Evolutionary conservation across 2,329 filamentous ascomycete genomes (phyloP).

Genomic region (Chrysoporthe deuterocubensis): DNA sequence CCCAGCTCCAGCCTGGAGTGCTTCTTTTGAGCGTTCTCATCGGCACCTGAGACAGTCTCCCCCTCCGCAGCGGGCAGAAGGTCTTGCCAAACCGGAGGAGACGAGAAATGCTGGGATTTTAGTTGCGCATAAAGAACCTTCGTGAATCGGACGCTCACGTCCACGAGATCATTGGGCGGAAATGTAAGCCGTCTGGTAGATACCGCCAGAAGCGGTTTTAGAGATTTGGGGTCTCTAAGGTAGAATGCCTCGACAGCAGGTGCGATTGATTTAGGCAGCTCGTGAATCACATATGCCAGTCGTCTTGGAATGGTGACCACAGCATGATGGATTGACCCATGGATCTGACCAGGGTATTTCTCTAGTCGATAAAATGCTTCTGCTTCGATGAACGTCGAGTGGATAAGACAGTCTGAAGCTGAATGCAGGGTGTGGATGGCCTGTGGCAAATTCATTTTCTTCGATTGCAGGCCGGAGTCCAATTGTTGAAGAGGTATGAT

Average conservation of each 20-base stretch:
- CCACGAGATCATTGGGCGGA: conserved; percentile 77
- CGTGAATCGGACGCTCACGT: conserved; percentile 79
- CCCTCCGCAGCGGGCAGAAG: conserved; percentile 37
- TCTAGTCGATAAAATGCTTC: conserved; percentile 89
- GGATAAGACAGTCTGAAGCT: conserved; percentile 63
- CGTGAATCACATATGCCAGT: conserved; percentile 77
- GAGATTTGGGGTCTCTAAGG: conserved; percentile 77
- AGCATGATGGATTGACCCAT: conserved; percentile 75
- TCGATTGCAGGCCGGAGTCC: conserved; percentile 41
- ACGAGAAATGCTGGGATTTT: conserved; percentile 79
- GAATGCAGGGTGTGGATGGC: conserved; percentile 65
- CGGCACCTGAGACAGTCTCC: conserved; percentile 9
- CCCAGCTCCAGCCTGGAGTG: conserved; percentile 66
- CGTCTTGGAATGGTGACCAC: conserved; percentile 77
- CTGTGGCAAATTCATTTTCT: conserved; percentile 62
- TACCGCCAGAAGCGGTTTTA: conserved; percentile 68
- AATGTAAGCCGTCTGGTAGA: conserved; percentile 60
- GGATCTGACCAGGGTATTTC: conserved; percentile 80
- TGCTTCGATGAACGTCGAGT: conserved; percentile 76
- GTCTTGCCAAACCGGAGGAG: conserved; percentile 58
- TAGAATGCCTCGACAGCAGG: conserved; percentile 92
- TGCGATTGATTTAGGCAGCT: conserved; percentile 75
- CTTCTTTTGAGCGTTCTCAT: conserved; percentile 35
- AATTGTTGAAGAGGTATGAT: conserved; percentile 65
- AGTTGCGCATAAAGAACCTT: conserved; percentile 90